phyloP scores from a whole-genome alignment of 1,284 basidiomycete species.

The Leccinum colubrinum region DNA sequence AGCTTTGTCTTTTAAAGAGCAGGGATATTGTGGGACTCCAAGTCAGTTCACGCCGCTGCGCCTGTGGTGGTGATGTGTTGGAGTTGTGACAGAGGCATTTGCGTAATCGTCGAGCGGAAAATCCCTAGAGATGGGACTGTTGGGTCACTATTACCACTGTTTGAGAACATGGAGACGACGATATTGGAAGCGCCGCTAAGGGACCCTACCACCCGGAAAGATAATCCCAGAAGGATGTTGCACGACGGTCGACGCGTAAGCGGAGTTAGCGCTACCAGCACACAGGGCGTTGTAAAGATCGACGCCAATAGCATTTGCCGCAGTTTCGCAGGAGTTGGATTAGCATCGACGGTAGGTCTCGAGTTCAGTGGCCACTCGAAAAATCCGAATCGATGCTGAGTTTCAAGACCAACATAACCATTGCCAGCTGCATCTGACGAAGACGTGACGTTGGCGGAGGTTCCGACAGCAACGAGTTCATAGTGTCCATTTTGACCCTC shows the following conservation, averaged over 20 bases:
- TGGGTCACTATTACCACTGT: constrained; percentile 51
- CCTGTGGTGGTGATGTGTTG: constrained; percentile 33
- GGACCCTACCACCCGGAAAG: constrained; percentile 73
- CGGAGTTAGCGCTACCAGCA: constrained; percentile 34
- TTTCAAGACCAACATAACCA: constrained; percentile 29
- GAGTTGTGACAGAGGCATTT: constrained; percentile 28
- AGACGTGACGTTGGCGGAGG: constrained; percentile 48
- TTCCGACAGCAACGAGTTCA: constrained; percentile 80
- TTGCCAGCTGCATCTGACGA: constrained; percentile 32
- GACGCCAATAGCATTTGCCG: constrained; percentile 63
- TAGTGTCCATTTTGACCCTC: constrained; percentile 65
- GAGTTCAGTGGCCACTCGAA: constrained; percentile 72
- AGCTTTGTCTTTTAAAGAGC: constrained; percentile 52
- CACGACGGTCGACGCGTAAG: constrained; percentile 54
- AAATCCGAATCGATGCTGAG: constrained; percentile 64
- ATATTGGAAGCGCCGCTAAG: constrained; percentile 69
- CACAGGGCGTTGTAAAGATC: constrained; percentile 57
- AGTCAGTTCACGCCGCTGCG: constrained; percentile 48
- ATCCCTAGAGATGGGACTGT: constrained; percentile 54
- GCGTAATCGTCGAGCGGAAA: constrained; percentile 44
- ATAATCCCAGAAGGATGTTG: constrained; percentile 64
- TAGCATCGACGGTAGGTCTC: constrained; percentile 49
- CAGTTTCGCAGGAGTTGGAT: constrained; percentile 72
- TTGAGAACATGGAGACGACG: constrained; percentile 67
- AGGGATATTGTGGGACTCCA: constrained; percentile 40